Evolutionary conservation across 2,329 filamentous ascomycete genomes (phyloP), one percentile per base, ranked within the genome.

Genomic region (Aspergillus pseudonomiae): DNA sequence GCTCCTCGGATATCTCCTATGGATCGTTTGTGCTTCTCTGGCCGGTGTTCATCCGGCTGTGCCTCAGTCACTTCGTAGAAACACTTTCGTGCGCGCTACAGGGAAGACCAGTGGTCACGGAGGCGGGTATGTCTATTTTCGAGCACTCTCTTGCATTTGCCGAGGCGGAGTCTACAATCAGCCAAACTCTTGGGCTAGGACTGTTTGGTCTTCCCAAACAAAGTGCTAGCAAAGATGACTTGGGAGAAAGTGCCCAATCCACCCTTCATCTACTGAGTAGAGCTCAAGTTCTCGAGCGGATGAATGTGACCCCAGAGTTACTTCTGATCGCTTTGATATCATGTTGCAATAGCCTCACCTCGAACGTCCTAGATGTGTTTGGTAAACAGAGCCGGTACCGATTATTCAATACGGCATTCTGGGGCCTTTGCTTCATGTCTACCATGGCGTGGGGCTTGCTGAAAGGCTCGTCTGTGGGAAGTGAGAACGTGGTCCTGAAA

Each of bases 61-160:
- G 86, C 66, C 78, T 89, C 2, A 94, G 93, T 69, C 92, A 97
- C 74, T 94, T 98, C 70, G 81, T 97, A 24, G 95, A 98, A 78
- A 95, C 92, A 0, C 80, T 98, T 11, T 90, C 91, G 4, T 96
- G 93, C 76, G 92, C 94, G 11, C 85, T 98, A 7, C 93, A 97
- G 76, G 94, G 94, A 36, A 88, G 91, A 2, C 86, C 88, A 2
- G 86, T 92, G 0, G 87, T 91, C 66, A 90, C 92, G 0, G 95
- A 98, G 79, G 96, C 93, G 1, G 94, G 93, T 21, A 97, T 98
- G 92, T 97, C 94, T 0, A 86, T 97, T 2, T 97, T 98, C 72
- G 95, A 99, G 75, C 94, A 97, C 74, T 97, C 94, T 0, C 83
- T 99, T 10, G 94, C 94, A 2, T 99, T 98, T 79, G 93, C 94